phyloP scores from a whole-genome alignment of 495 filamentous ascomycete genomes.

The Oleoguttula mirabilis region DNA sequence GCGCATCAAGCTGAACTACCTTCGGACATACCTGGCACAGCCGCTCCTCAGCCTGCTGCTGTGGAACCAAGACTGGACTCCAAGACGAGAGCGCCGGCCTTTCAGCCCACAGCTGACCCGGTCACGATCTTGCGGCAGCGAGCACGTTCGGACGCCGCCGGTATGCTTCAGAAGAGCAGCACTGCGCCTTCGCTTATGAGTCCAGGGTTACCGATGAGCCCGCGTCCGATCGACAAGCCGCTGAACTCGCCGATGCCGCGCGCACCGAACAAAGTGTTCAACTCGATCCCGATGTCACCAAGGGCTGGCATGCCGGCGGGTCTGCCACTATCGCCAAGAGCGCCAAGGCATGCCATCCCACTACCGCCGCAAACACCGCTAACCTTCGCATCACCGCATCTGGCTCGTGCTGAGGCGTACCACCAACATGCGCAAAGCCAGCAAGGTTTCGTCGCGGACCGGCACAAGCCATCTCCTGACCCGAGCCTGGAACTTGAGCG shows the following conservation, averaged over 20 bases:
- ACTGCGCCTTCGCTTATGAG: slow-evolving; percentile 54
- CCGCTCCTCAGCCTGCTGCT: slow-evolving; percentile 4
- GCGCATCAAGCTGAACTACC: neutral
- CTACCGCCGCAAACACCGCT: slow-evolving; percentile 50
- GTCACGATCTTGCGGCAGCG: slow-evolving; percentile 12
- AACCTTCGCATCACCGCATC: slow-evolving; percentile 40
- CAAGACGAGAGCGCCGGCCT: neutral
- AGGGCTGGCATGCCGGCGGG: slow-evolving; percentile 38
- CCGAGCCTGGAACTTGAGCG: slow-evolving; percentile 14
- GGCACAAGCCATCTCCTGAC: slow-evolving; percentile 10
- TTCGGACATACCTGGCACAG: neutral
- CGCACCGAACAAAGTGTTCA: slow-evolving; percentile 42
- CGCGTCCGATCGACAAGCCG: slow-evolving; percentile 66
- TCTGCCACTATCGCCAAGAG: slow-evolving; percentile 60
- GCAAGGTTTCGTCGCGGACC: slow-evolving; percentile 6
- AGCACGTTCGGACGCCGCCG: slow-evolving; percentile 20
- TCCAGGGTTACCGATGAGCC: slow-evolving; percentile 79
- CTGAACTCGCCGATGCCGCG: slow-evolving; percentile 61
- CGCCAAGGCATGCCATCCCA: slow-evolving; percentile 52
- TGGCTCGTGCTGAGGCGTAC: slow-evolving; percentile 23
- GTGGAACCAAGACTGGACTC: neutral
- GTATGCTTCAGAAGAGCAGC: slow-evolving; percentile 27
- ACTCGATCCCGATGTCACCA: slow-evolving; percentile 59
- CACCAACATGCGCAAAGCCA: slow-evolving; percentile 16
- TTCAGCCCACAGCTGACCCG: slow-evolving; percentile 5